A percentile compares a stretch with the other conserved stretches of the same genome.
These are phyloP conservation scores for Clonostachys byssicola DNA, from an alignment of 2,329 filamentous ascomycete species.

Conservation along the genomic window DNA sequence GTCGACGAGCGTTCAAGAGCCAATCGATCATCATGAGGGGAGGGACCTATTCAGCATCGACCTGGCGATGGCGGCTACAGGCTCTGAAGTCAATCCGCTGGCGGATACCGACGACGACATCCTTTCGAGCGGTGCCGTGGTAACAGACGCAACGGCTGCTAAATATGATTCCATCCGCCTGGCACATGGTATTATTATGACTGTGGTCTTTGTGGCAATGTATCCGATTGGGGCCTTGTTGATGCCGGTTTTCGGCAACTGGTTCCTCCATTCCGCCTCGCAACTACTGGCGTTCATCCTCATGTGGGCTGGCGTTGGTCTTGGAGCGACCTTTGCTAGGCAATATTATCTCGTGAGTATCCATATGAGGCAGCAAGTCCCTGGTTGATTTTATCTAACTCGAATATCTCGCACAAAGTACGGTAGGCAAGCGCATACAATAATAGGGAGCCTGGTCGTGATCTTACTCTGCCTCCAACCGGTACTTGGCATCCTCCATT, in stretches of 20 bases:
- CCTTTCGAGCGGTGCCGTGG: neutral
- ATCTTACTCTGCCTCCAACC: slow-evolving; percentile 54
- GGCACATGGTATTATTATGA: slow-evolving; percentile 58
- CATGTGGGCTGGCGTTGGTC: slow-evolving; percentile 57
- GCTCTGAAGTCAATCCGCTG: slow-evolving; percentile 49
- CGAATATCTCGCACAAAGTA: slow-evolving; percentile 29
- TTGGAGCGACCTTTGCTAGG: slow-evolving; percentile 48
- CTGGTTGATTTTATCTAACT: too few relatives aligned
- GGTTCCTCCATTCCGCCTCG: slow-evolving; percentile 51
- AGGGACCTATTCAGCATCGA: slow-evolving; percentile 40
- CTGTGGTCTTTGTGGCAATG: slow-evolving; percentile 50
- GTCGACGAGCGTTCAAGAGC: slow-evolving; percentile 29
- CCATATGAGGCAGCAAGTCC: neutral
- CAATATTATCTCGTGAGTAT: slow-evolving; percentile 35
- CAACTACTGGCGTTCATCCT: slow-evolving; percentile 49
- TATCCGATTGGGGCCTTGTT: slow-evolving; percentile 58
- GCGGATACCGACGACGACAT: slow-evolving; percentile 10
- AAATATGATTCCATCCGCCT: slow-evolving; percentile 20
- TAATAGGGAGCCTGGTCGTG: slow-evolving; percentile 51
- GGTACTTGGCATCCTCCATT: slow-evolving; percentile 52
- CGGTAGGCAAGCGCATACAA: slow-evolving; percentile 47
- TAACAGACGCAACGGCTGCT: slow-evolving; percentile 2
- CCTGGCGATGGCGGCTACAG: slow-evolving; percentile 38
- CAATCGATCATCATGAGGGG: slow-evolving; percentile 41
- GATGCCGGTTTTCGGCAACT: slow-evolving; percentile 55